Percentiles rank a stretch among this genome's conserved stretches.
phyloP scores from a whole-genome alignment of 2,329 filamentous ascomycete genomes.

The Hypoxylon sp. region DNA sequence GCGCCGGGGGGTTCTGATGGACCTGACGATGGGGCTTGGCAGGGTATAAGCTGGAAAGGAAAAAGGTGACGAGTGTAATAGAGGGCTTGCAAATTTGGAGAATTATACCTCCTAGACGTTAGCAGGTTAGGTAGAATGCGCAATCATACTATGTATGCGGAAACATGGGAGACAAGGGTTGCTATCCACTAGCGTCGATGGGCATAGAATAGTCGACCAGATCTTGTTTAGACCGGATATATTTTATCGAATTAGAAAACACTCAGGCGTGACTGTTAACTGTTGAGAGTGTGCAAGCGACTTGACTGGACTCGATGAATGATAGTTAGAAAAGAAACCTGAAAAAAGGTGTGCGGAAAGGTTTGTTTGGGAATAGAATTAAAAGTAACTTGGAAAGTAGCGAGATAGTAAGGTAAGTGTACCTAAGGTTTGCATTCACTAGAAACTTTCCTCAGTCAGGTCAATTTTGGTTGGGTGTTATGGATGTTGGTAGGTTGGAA shows the following conservation, averaged over 20 bases:
- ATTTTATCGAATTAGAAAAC: conserved; percentile 6
- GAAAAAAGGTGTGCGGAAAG: conserved; percentile 12
- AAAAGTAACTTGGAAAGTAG: not conserved
- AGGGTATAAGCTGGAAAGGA: conserved; percentile 23
- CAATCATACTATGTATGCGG: conserved; percentile 33
- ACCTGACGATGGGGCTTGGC: conserved; percentile 33
- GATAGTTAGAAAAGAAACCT: conserved; percentile 8
- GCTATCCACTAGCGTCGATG: conserved; percentile 23
- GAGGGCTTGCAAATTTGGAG: conserved; percentile 29
- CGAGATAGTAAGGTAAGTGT: conserved; percentile 7
- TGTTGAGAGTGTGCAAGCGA: conserved; percentile 28
- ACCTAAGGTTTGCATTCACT: conserved; percentile 23
- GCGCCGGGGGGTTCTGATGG: conserved; percentile 30
- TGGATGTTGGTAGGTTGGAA: conserved; percentile 16
- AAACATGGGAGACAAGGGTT: conserved; percentile 18
- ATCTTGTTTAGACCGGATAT: conserved; percentile 28
- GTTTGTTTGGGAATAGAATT: conserved; percentile 6
- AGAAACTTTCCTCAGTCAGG: conserved; percentile 25
- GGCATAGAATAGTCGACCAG: conserved; percentile 24
- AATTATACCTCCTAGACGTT: conserved; percentile 17
- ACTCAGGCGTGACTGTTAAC: conserved; percentile 23
- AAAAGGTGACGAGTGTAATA: conserved; percentile 28
- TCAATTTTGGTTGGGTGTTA: conserved; percentile 3
- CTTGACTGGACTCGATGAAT: conserved; percentile 34
- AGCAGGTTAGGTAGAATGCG: conserved; percentile 15